Evolutionary conservation across 1,139 yeast species (phyloP).

Genomic region (Candida tropicalis): DNA sequence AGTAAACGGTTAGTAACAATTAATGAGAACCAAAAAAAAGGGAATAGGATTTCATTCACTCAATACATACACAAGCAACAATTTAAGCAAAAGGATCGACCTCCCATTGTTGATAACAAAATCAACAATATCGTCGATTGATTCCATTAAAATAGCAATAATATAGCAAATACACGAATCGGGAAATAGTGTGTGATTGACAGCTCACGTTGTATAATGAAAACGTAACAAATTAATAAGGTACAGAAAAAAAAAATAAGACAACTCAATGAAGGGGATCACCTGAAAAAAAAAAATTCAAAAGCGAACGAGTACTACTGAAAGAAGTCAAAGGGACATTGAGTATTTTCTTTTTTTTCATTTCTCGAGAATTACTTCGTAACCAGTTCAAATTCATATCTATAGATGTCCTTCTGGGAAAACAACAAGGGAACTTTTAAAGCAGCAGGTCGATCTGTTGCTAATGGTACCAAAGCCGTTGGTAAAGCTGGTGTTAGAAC

Average conservation of each 20-base stretch:
- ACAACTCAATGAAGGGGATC: too few species aligned
- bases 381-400: too few species aligned
- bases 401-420: slow-evolving; percentile 4
- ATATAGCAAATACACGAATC: neutral
- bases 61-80: slow-evolving; percentile 13
- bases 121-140: slow-evolving; percentile 12
- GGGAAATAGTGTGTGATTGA: neutral
- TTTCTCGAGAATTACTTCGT: neutral
- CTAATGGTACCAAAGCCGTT: slow-evolving; percentile 49
- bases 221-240: too few species aligned
- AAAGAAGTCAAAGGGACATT: too few species aligned
- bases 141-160: slow-evolving; percentile 12
- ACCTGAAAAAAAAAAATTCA: too few species aligned
- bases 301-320: too few species aligned
- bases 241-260: too few species aligned
- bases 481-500: slow-evolving; percentile 53
- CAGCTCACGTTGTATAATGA: neutral
- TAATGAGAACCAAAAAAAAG: neutral
- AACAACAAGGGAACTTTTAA: slow-evolving; percentile 38
- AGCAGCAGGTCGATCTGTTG: slow-evolving; percentile 50
- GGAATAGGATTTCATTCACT: too few species aligned
- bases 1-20: slow-evolving; percentile 4
- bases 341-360: too few species aligned
- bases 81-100: slow-evolving; percentile 9
- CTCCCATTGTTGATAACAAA: slow-evolving; percentile 8